Percentiles rank a stretch among this genome's conserved stretches.
Evolutionary conservation across 78 protist genomes (phyloP).

Genomic region (slime mould (Dictyostelium discoideum)): DNA sequence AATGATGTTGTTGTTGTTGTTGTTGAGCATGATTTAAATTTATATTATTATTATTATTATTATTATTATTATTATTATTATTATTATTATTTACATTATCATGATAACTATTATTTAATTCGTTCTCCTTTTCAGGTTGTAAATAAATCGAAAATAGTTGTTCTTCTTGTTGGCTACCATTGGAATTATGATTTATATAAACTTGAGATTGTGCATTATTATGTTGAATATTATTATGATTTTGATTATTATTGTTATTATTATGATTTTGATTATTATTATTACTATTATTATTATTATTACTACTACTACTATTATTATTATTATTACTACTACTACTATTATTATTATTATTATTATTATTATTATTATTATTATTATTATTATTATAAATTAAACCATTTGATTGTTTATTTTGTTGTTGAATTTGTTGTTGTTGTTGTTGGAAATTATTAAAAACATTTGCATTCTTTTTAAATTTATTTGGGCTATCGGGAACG

Average conservation of each 20-base stretch:
- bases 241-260: neutral
- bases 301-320: neutral
- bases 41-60: neutral
- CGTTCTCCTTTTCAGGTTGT: slow-evolving; percentile 34
- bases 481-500: slow-evolving; percentile 76
- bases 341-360: neutral
- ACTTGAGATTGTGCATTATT: neutral
- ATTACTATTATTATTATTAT: neutral
- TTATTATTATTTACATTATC: neutral
- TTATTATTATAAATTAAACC: neutral
- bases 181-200: neutral
- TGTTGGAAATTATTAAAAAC: neutral
- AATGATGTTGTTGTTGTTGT: slow-evolving; percentile 57
- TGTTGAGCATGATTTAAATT: neutral
- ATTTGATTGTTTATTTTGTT: neutral
- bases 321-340: neutral
- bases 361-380: neutral
- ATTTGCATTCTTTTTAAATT: slow-evolving; percentile 19
- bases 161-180: slow-evolving; percentile 1
- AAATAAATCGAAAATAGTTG: slow-evolving; percentile 35
- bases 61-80: neutral
- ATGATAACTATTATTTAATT: slow-evolving; percentile 3
- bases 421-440: slow-evolving; percentile 24
- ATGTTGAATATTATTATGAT: neutral
- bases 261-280: neutral